phyloP scores from a whole-genome alignment of 768 basidiomycete genomes.

The Boletus rufocinnamomeus region DNA sequence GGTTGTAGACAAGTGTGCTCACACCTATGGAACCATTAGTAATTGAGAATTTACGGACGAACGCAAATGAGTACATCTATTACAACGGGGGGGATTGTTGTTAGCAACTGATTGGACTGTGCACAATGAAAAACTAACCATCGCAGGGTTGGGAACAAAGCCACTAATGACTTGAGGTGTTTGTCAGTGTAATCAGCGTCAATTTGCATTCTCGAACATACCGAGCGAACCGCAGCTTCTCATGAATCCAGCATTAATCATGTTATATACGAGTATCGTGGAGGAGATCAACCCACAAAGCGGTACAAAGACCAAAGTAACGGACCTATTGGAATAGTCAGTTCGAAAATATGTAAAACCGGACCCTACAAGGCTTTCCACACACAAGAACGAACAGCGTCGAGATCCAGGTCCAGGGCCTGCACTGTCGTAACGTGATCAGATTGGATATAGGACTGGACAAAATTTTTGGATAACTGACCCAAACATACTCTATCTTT shows the following conservation, averaged over 20 bases:
- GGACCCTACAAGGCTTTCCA: not conserved
- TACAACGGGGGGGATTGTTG: not conserved
- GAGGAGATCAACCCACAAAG: not conserved
- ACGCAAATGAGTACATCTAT: not conserved
- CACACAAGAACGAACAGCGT: not conserved
- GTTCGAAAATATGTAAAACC: not conserved
- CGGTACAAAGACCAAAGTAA: not conserved
- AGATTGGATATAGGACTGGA: not conserved
- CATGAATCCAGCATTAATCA: not conserved
- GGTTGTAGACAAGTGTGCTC: not conserved
- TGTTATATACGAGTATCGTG: not conserved
- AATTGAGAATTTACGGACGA: not conserved
- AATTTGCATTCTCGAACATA: not conserved
- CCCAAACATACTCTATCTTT: conserved; percentile 1
- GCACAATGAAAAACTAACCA: not conserved
- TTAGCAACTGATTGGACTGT: not conserved
- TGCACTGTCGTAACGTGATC: not conserved
- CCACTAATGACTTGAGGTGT: not conserved
- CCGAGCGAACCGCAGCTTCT: not conserved
- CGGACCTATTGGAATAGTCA: not conserved
- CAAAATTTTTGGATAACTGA: not conserved
- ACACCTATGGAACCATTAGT: conserved; percentile 1
- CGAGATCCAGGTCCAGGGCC: not conserved
- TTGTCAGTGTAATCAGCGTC: not conserved
- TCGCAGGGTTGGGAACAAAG: not conserved